phyloP scores from a whole-genome alignment of 2,329 filamentous ascomycete species.

The Aspergillus quadrilineatus region DNA sequence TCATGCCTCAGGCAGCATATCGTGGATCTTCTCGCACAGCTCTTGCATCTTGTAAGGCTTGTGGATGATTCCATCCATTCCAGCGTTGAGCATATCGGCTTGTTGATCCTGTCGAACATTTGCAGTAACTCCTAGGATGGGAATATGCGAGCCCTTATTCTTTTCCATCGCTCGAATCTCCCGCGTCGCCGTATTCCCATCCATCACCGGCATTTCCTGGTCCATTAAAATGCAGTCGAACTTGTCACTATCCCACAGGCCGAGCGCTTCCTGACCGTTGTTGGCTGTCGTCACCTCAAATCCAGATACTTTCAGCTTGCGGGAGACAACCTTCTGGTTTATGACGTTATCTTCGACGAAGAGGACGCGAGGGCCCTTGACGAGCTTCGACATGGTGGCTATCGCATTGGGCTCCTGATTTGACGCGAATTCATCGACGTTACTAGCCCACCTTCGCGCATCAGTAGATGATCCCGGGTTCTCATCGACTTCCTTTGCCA shows the following conservation, averaged over 20 bases:
- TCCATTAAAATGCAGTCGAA: constrained; percentile 75
- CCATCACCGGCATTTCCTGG: constrained; percentile 81
- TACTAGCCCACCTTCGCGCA: not conserved
- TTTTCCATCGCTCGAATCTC: constrained; percentile 68
- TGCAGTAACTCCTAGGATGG: constrained; percentile 56
- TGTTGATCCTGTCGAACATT: constrained; percentile 76
- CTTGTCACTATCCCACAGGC: constrained; percentile 31
- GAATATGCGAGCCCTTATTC: constrained; percentile 34
- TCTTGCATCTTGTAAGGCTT: constrained; percentile 79
- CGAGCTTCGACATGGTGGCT: not conserved
- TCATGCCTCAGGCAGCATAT: not conserved
- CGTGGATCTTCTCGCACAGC: constrained; percentile 62
- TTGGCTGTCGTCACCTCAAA: constrained; percentile 37
- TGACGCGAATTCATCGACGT: not conserved
- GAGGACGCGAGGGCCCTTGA: constrained; percentile 27
- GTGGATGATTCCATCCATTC: constrained; percentile 75
- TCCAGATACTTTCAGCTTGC: constrained; percentile 37
- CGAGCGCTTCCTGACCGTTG: constrained; percentile 46
- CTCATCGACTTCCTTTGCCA: constrained; percentile 1
- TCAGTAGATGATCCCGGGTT: not conserved
- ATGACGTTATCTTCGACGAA: constrained; percentile 48
- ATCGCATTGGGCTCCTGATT: not conserved
- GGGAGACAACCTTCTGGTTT: constrained; percentile 41
- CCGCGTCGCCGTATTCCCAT: constrained; percentile 71
- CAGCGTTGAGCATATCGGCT: constrained; percentile 66